Conservation (phyloP, 495 filamentous ascomycete genomes). For the Aspergillus nidulans region DNA sequence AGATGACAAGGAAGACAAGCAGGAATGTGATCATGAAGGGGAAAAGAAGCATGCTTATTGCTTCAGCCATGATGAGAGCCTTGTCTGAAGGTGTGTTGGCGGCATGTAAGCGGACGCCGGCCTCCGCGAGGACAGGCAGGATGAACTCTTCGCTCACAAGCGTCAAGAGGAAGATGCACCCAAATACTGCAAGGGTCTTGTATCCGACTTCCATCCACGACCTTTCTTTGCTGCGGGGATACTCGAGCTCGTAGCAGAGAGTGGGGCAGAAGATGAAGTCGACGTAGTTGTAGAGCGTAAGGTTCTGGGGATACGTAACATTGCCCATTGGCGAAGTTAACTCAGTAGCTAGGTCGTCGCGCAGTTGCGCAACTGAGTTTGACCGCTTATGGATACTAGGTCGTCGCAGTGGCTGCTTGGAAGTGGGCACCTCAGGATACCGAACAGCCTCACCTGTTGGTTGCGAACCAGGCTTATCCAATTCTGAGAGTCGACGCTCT, state of each 20-base stretch:
- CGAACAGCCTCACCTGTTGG: slow-evolving; percentile 65
- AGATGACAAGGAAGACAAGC: slow-evolving; percentile 93
- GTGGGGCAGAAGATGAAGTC: slow-evolving; percentile 94
- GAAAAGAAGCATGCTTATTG: slow-evolving; percentile 89
- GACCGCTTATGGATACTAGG: slow-evolving; percentile 29
- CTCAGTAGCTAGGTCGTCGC: slow-evolving; percentile 86
- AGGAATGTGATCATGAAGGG: slow-evolving; percentile 97
- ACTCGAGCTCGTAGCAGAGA: slow-evolving; percentile 95
- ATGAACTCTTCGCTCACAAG: slow-evolving; percentile 94
- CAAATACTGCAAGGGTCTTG: slow-evolving; percentile 88
- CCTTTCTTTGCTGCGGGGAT: slow-evolving; percentile 70
- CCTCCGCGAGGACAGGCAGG: slow-evolving; percentile 79
- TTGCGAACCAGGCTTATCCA: slow-evolving; percentile 72
- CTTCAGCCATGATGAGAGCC: slow-evolving; percentile 78
- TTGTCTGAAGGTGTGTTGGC: slow-evolving; percentile 58
- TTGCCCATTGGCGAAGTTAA: slow-evolving; percentile 83
- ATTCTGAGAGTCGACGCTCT: slow-evolving; percentile 66
- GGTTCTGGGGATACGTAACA: slow-evolving; percentile 85
- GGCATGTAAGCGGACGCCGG: slow-evolving; percentile 58
- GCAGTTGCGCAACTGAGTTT: slow-evolving; percentile 58
- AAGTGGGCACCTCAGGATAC: slow-evolving; percentile 62
- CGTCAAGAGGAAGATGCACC: slow-evolving; percentile 92
- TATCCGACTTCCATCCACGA: slow-evolving; percentile 78
- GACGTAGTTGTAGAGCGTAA: slow-evolving; percentile 72
- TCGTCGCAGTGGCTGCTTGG: slow-evolving; percentile 29